phyloP scores from a whole-genome alignment of 1,284 basidiomycete genomes.

The Tremellales sp. region DNA sequence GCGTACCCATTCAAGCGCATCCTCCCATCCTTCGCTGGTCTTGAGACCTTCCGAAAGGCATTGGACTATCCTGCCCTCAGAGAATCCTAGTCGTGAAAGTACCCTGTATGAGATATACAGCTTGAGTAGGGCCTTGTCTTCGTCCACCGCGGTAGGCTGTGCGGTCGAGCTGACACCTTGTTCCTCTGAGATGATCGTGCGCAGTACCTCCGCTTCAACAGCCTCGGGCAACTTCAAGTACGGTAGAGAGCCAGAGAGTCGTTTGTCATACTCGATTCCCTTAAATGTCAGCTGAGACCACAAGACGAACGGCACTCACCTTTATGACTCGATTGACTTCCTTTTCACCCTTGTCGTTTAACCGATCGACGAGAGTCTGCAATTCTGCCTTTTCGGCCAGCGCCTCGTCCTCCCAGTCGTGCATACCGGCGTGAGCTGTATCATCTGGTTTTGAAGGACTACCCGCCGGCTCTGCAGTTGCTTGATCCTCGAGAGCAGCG shows the following conservation, averaged over 20 bases:
- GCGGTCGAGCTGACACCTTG: background rate
- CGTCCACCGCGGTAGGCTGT: slow-evolving; percentile 33
- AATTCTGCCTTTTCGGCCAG: slow-evolving; percentile 9
- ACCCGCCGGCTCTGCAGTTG: slow-evolving; percentile 7
- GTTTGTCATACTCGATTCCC: slow-evolving; percentile 79
- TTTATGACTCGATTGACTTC: slow-evolving; percentile 70
- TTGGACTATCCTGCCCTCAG: slow-evolving; percentile 54
- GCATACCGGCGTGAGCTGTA: background rate
- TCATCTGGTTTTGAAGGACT: slow-evolving; percentile 2
- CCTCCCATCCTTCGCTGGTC: slow-evolving; percentile 69
- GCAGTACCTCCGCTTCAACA: slow-evolving; percentile 50
- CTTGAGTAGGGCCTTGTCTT: slow-evolving; percentile 68
- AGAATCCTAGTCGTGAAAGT: slow-evolving; percentile 78
- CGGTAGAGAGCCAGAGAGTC: slow-evolving; percentile 65
- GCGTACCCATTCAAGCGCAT: slow-evolving; percentile 87
- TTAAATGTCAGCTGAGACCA: slow-evolving; percentile 38
- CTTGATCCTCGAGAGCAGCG: slow-evolving; percentile 7
- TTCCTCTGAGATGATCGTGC: background rate
- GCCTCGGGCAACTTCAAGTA: slow-evolving; percentile 61
- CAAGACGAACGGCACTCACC: slow-evolving; percentile 40
- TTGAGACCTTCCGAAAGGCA: slow-evolving; percentile 49
- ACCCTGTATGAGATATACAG: slow-evolving; percentile 77
- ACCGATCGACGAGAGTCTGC: slow-evolving; percentile 64
- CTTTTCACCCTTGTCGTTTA: slow-evolving; percentile 84
- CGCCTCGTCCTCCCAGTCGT: slow-evolving; percentile 26